phyloP scores from a whole-genome alignment of 768 basidiomycete genomes.

The Cystobasidium tubakii region DNA sequence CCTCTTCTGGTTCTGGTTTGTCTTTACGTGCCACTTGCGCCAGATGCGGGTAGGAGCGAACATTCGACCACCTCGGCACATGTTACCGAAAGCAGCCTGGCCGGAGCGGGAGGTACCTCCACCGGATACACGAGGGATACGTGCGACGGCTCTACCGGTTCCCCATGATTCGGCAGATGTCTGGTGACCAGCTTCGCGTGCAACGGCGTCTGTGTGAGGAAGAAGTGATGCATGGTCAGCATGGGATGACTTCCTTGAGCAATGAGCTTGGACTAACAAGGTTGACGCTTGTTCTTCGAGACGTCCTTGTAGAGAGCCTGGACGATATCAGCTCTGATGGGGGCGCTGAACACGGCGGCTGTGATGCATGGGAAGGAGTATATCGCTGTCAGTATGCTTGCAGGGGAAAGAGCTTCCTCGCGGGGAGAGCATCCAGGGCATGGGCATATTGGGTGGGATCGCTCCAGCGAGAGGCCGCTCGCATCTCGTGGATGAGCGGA shows the following conservation, averaged over 20 bases:
- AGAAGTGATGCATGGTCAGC: too few relatives aligned
- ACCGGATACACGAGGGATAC: slow-evolving; percentile 99
- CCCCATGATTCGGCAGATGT: slow-evolving; percentile 99
- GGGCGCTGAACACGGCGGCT: slow-evolving; percentile 79
- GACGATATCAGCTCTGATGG: slow-evolving; percentile 97
- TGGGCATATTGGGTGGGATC: background rate
- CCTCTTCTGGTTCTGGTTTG: slow-evolving; percentile 97
- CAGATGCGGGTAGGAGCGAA: slow-evolving; percentile 99
- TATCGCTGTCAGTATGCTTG: background rate
- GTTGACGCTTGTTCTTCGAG: slow-evolving; percentile 10
- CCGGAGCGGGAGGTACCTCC: slow-evolving; percentile 98
- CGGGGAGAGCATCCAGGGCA: background rate
- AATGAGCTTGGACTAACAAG: slow-evolving; percentile 23
- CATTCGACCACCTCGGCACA: slow-evolving; percentile 99
- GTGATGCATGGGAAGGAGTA: background rate
- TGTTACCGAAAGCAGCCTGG: slow-evolving; percentile 99
- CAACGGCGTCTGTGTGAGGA: slow-evolving; percentile 78
- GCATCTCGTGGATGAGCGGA: too few relatives aligned
- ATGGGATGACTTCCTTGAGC: too few relatives aligned
- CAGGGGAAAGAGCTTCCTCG: too few relatives aligned
- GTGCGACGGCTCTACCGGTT: slow-evolving; percentile 87
- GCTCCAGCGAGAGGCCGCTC: too few relatives aligned
- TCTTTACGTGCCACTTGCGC: slow-evolving; percentile 99
- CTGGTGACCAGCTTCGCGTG: slow-evolving; percentile 97
- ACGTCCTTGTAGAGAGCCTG: slow-evolving; percentile 95